Conservation (phyloP, 768 basidiomycete genomes). For the Russula olivacea region DNA sequence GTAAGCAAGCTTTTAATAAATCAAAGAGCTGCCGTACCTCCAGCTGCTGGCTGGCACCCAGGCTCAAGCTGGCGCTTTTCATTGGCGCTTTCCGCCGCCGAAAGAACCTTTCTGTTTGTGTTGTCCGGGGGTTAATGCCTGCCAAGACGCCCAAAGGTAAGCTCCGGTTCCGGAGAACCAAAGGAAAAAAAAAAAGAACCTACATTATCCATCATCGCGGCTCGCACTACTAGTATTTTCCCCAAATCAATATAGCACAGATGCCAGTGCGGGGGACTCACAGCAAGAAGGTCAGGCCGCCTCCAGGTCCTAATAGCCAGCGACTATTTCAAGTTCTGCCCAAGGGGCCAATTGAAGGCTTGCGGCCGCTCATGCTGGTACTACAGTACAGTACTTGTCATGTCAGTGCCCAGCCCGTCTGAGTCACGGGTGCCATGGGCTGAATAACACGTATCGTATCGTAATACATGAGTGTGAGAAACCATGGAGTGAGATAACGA, state of each 20-base stretch:
- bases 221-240: neutral
- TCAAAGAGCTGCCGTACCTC: neutral
- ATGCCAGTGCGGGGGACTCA: neutral
- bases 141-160: slow-evolving; percentile 5
- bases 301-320: neutral
- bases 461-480: slow-evolving; percentile 4
- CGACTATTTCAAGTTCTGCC: neutral
- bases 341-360: too few species aligned
- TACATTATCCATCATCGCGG: neutral
- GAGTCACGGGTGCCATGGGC: neutral
- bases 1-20: slow-evolving; percentile 16
- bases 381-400: too few species aligned
- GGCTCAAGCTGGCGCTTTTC: neutral
- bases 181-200: neutral
- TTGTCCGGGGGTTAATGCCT: slow-evolving; percentile 1
- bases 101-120: neutral
- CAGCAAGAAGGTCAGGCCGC: neutral
- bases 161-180: slow-evolving; percentile 6
- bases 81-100: neutral
- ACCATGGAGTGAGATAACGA: slow-evolving; percentile 1
- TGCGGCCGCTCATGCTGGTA: too few species aligned
- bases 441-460: neutral
- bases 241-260: neutral
- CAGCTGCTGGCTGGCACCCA: neutral
- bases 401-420: too few species aligned